phyloP scores from a whole-genome alignment of 768 basidiomycete genomes.

The Mycena galericulata region DNA sequence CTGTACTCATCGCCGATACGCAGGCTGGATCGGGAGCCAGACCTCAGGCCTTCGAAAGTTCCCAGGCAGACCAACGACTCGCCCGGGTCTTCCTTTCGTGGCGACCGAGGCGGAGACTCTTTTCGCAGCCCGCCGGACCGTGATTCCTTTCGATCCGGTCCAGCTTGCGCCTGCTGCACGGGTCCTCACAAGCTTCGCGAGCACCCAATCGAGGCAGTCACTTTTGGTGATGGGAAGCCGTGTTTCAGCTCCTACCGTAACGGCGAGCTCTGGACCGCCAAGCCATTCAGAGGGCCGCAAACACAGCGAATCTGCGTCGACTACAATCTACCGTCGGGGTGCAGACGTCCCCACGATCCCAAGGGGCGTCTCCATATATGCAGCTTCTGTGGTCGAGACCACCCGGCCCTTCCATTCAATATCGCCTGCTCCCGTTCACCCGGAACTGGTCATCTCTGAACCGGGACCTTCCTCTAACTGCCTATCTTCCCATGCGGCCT shows the following conservation, averaged over 20 bases:
- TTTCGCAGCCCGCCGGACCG: neutral
- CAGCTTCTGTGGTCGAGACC: slow-evolving; percentile 45
- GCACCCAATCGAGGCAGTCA: slow-evolving; percentile 22
- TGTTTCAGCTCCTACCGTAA: slow-evolving; percentile 23
- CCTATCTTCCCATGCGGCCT: neutral
- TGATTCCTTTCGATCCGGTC: neutral
- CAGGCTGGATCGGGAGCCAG: neutral
- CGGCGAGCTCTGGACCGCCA: slow-evolving; percentile 21
- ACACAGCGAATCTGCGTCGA: slow-evolving; percentile 36
- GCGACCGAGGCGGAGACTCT: neutral
- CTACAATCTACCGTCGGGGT: slow-evolving; percentile 35
- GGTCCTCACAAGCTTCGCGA: slow-evolving; percentile 34
- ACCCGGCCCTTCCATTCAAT: slow-evolving; percentile 43
- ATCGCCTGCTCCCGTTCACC: neutral
- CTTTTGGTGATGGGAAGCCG: slow-evolving; percentile 22
- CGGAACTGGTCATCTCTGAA: neutral
- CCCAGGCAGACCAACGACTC: slow-evolving; percentile 1
- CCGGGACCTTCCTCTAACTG: neutral
- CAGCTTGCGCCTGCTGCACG: slow-evolving; percentile 39
- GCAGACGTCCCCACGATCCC: slow-evolving; percentile 22
- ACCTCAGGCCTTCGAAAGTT: neutral
- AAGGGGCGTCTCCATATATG: slow-evolving; percentile 39
- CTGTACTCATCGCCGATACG: neutral
- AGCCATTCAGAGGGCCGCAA: slow-evolving; percentile 11
- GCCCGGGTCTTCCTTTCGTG: slow-evolving; percentile 2